Evolutionary conservation across 192 early-diverging fungal genomes (phyloP).

Genomic region (Allomyces arbusculus): DNA sequence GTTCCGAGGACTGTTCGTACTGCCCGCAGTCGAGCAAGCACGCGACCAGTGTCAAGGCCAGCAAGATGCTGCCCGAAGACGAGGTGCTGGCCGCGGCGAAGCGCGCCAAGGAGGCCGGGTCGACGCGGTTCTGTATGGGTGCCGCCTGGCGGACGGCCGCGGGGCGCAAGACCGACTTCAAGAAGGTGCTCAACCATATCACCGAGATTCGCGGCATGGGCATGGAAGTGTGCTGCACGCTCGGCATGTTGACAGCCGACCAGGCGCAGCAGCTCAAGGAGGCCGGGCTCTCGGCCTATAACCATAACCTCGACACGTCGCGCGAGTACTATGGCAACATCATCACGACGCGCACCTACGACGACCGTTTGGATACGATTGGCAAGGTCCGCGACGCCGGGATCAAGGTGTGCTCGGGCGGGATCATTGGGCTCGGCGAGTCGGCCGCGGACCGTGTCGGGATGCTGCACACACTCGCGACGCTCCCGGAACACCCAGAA

Average conservation of each 20-base stretch:
- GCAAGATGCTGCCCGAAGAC: slow-evolving; percentile 46
- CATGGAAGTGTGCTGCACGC: slow-evolving; percentile 74
- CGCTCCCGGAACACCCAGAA: slow-evolving; percentile 49
- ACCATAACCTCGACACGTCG: slow-evolving; percentile 45
- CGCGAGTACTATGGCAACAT: slow-evolving; percentile 17
- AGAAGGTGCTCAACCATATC: slow-evolving; percentile 49
- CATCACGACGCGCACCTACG: slow-evolving; percentile 60
- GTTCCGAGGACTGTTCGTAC: slow-evolving; percentile 66
- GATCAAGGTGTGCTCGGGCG: slow-evolving; percentile 63
- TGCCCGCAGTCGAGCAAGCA: slow-evolving; percentile 59
- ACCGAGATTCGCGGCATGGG: slow-evolving; percentile 58
- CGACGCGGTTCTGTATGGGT: slow-evolving; percentile 72
- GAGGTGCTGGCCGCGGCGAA: slow-evolving; percentile 48
- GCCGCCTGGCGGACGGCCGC: slow-evolving; percentile 64
- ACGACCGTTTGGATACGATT: slow-evolving; percentile 57
- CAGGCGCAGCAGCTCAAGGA: slow-evolving; percentile 58
- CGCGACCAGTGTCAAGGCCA: slow-evolving; percentile 43
- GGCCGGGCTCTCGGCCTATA: slow-evolving; percentile 67
- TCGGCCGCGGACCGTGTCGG: slow-evolving; percentile 44
- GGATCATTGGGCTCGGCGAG: slow-evolving; percentile 70
- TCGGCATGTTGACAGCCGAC: slow-evolving; percentile 55
- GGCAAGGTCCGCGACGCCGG: slow-evolving; percentile 49
- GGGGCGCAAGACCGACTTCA: slow-evolving; percentile 66
- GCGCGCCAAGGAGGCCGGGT: slow-evolving; percentile 53
- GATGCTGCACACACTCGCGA: slow-evolving; percentile 52